phyloP scores from a whole-genome alignment of 148 eudicot species.

The Rhododendron williamsianum region DNA sequence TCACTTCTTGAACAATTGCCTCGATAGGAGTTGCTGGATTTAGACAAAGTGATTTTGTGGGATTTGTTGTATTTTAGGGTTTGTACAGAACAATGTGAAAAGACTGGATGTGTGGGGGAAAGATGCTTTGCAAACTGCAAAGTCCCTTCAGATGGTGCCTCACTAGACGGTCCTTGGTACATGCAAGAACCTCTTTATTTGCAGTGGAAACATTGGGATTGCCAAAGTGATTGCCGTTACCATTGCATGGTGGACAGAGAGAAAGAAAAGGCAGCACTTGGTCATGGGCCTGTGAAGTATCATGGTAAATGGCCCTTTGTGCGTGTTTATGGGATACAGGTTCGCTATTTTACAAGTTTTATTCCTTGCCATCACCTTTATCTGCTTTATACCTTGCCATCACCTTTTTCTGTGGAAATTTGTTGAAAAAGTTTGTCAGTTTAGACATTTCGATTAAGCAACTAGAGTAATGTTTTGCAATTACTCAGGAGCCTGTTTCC shows the following conservation, averaged over 20 bases:
- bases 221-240: constrained; percentile 79
- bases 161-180: constrained; percentile 53
- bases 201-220: constrained; percentile 63
- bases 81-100: constrained; percentile 53
- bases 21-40: background rate
- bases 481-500: constrained; percentile 77
- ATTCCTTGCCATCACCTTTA: background rate
- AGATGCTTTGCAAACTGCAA: constrained; percentile 62
- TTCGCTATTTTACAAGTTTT: constrained; percentile 21
- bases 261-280: constrained; percentile 51
- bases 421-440: constrained; percentile 3
- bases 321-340: constrained; percentile 76
- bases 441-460: constrained; percentile 17
- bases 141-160: constrained; percentile 32
- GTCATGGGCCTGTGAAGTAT: constrained; percentile 64
- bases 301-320: constrained; percentile 95
- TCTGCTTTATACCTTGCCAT: background rate
- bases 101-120: constrained; percentile 56
- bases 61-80: constrained; percentile 31
- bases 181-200: constrained; percentile 50
- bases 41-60: background rate
- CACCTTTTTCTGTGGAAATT: background rate
- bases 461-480: constrained; percentile 16
- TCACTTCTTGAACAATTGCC: background rate
- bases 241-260: constrained; percentile 76